phyloP scores from a whole-genome alignment of 2,329 filamentous ascomycete species.

The Trichoderma sp. region DNA sequence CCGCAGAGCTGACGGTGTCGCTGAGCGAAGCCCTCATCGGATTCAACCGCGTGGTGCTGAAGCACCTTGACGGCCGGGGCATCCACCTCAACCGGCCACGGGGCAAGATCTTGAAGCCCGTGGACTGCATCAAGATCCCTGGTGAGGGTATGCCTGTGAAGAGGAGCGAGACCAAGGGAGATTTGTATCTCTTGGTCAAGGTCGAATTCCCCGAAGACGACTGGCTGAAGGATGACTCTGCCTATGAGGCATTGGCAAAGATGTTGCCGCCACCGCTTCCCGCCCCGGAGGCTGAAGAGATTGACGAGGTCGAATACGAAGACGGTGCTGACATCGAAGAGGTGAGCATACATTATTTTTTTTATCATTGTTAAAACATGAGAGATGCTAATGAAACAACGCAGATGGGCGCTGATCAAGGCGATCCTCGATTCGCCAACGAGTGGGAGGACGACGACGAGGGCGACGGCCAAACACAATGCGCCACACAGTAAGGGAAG shows the following conservation, averaged over 20 bases:
- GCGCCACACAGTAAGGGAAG: slow-evolving; percentile 64
- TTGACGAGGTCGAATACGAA: slow-evolving; percentile 87
- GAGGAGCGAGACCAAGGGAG: slow-evolving; percentile 76
- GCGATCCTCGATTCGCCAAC: slow-evolving; percentile 61
- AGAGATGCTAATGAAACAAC: slow-evolving; percentile 25
- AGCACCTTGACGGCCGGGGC: slow-evolving; percentile 89
- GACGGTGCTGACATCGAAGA: slow-evolving; percentile 79
- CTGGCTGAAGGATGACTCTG: slow-evolving; percentile 72
- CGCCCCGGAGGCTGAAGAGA: slow-evolving; percentile 65
- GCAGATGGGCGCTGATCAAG: slow-evolving; percentile 69
- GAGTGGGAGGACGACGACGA: slow-evolving; percentile 72
- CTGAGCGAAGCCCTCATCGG: slow-evolving; percentile 81
- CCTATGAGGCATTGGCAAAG: slow-evolving; percentile 67
- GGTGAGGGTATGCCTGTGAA: slow-evolving; percentile 96
- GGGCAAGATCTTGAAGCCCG: slow-evolving; percentile 78
- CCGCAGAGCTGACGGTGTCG: slow-evolving; percentile 75
- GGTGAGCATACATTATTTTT: slow-evolving; percentile 39
- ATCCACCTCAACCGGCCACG: slow-evolving; percentile 76
- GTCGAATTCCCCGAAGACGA: slow-evolving; percentile 85
- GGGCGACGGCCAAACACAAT: slow-evolving; percentile 64
- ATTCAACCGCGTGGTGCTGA: slow-evolving; percentile 85
- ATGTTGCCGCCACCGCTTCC: slow-evolving; percentile 66
- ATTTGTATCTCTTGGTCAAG: slow-evolving; percentile 82
- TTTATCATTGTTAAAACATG: neutral
- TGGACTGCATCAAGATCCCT: slow-evolving; percentile 77